These are phyloP conservation scores for Anisogramma anomala DNA, from an alignment of 2,329 filamentous ascomycete species.

Conservation along the genomic window DNA sequence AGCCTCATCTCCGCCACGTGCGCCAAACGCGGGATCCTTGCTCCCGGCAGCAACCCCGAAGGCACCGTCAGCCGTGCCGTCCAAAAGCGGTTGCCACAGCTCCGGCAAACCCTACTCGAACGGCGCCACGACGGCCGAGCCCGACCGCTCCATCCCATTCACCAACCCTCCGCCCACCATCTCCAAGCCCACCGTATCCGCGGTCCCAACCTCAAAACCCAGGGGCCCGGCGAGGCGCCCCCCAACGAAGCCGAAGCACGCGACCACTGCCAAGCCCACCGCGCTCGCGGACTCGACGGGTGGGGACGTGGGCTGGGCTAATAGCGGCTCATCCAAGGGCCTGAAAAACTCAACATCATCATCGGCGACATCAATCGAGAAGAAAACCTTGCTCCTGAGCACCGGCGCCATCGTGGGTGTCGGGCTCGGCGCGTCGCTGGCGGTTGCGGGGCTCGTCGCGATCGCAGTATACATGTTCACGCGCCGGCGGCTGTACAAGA, in stretches of 20 bases:
- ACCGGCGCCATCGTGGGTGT: conserved; percentile 2
- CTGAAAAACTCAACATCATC: not conserved
- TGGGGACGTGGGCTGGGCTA: not conserved
- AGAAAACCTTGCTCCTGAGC: not conserved
- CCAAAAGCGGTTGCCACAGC: not conserved
- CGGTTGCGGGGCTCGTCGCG: conserved; percentile 3
- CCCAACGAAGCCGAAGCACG: not conserved
- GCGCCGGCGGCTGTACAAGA: conserved; percentile 6
- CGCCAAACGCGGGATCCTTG: not conserved
- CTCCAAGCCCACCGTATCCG: not conserved
- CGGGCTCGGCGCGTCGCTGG: conserved; percentile 2
- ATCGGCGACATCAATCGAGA: not conserved
- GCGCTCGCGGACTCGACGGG: not conserved
- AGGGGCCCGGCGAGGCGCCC: not conserved
- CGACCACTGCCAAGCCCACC: not conserved
- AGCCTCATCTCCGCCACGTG: not conserved
- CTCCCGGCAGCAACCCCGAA: not conserved
- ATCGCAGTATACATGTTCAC: conserved; percentile 5
- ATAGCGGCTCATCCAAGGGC: not conserved
- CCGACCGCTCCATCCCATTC: not conserved
- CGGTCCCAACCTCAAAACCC: not conserved
- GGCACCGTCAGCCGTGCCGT: not conserved
- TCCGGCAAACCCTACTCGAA: not conserved
- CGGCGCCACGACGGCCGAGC: not conserved
- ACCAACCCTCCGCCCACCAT: not conserved